These are phyloP conservation scores for Pestalotiopsis sp. DNA, from an alignment of 2,329 filamentous ascomycete genomes.

Conservation along the genomic window DNA sequence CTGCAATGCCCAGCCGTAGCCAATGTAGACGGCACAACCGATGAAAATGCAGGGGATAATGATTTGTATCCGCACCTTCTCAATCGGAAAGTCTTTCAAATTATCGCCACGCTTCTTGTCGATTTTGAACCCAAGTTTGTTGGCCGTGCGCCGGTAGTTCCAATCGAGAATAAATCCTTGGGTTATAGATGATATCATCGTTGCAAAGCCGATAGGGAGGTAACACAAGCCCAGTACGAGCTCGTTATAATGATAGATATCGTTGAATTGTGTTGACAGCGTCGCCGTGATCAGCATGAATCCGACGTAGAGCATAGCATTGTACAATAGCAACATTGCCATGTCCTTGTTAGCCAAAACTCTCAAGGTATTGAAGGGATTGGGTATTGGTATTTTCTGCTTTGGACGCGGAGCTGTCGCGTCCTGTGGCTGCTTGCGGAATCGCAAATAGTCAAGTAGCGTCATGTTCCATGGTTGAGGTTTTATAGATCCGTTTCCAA, in stretches of 20 bases:
- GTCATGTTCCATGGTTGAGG: slow-evolving; percentile 62
- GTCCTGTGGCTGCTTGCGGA: slow-evolving; percentile 35
- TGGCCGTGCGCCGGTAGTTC: slow-evolving; percentile 73
- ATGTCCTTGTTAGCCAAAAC: slow-evolving; percentile 62
- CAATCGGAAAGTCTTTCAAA: slow-evolving; percentile 55
- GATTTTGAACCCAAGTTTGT: slow-evolving; percentile 61
- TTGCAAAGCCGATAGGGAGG: slow-evolving; percentile 55
- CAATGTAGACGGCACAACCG: slow-evolving; percentile 54
- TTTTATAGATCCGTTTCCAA: slow-evolving; percentile 64
- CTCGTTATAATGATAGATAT: slow-evolving; percentile 54
- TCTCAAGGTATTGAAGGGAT: slow-evolving; percentile 56
- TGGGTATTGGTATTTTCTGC: slow-evolving; percentile 54
- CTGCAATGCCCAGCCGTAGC: slow-evolving; percentile 61
- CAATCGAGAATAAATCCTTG: slow-evolving; percentile 63
- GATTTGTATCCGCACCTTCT: slow-evolving; percentile 56
- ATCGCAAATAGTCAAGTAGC: slow-evolving; percentile 49
- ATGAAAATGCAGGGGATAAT: slow-evolving; percentile 57
- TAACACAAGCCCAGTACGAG: slow-evolving; percentile 57
- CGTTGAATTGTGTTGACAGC: slow-evolving; percentile 52
- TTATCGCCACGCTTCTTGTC: slow-evolving; percentile 59
- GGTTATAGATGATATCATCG: slow-evolving; percentile 48
- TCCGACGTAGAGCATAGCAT: slow-evolving; percentile 56
- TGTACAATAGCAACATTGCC: slow-evolving; percentile 54
- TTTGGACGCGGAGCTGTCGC: slow-evolving; percentile 35
- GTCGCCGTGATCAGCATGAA: slow-evolving; percentile 59